Conservation (phyloP, 2,329 filamentous ascomycete genomes). For the Macrophomina phaseolina region DNA sequence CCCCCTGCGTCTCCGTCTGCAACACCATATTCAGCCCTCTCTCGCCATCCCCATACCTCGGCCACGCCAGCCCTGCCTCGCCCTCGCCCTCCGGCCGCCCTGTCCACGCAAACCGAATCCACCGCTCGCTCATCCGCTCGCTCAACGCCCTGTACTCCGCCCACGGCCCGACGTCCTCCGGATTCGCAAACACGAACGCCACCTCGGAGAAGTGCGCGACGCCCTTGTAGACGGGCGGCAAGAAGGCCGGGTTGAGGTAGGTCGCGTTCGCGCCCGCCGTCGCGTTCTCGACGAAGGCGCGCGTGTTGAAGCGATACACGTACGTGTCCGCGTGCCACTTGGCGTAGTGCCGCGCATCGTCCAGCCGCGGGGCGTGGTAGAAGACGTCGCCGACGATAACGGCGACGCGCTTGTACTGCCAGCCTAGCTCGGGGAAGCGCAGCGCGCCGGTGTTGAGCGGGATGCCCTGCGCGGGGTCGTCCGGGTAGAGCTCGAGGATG, state of each 20-base stretch:
- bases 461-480: slow-evolving; percentile 18
- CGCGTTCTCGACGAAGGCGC: slow-evolving; percentile 38
- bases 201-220: slow-evolving; percentile 25
- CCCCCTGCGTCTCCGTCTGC: slow-evolving; percentile 22
- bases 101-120: slow-evolving; percentile 17
- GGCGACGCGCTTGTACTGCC: slow-evolving; percentile 28
- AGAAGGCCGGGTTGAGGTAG: slow-evolving; percentile 24
- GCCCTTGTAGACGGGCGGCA: slow-evolving; percentile 13
- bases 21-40: slow-evolving; percentile 19
- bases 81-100: slow-evolving; percentile 7
- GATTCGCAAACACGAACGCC: slow-evolving; percentile 22
- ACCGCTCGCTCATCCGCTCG: background rate
- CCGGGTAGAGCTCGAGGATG: slow-evolving; percentile 26
- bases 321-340: background rate
- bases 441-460: slow-evolving; percentile 30
- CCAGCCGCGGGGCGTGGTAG: slow-evolving; percentile 31
- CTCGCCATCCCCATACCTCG: slow-evolving; percentile 3
- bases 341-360: slow-evolving; percentile 35
- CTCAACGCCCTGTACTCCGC: slow-evolving; percentile 9
- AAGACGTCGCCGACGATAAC: slow-evolving; percentile 28
- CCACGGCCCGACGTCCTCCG: slow-evolving; percentile 18
- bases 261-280: slow-evolving; percentile 33
- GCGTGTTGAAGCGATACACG: slow-evolving; percentile 33
- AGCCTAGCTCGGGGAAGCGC: slow-evolving; percentile 40
- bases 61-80: slow-evolving; percentile 3